Evolutionary conservation across 1,284 basidiomycete genomes (phyloP), one percentile per base, ranked within the genome.

Genomic region (Tetrapyrgos nigripes): DNA sequence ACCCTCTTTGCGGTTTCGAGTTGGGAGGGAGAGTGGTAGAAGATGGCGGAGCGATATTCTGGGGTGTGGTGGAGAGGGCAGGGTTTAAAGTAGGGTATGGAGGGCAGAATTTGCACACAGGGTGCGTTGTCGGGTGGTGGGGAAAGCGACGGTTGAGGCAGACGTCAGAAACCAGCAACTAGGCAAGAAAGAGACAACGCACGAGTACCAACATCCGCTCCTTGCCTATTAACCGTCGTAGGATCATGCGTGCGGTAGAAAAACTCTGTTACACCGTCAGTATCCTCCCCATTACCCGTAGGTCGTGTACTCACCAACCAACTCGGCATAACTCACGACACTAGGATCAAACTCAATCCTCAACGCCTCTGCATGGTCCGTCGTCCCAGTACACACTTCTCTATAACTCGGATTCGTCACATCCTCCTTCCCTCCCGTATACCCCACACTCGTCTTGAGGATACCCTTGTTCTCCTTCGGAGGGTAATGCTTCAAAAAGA

Each of bases 21-120:
- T 75, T 99, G 97, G 68, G 93, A 91, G 1, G 85, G 80, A 1
- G 86, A 84, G 68, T 93, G 81, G 43, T 87, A 91, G 77, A 96
- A 98, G 72, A 99, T 96, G 23, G 88, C 94, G 3, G 94, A 96
- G 54, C 97, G 92, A 76, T 98, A 98, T 75, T 98, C 93, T 92
- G 73, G 50, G 11, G n/a, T 28, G 28, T n/a, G n/a, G n/a, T n/a
- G n/a, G n/a, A n/a, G n/a, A n/a, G n/a, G n/a, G n/a, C n/a, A n/a
- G n/a, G n/a, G n/a, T n/a, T n/a, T n/a, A n/a, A n/a, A n/a, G n/a
- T n/a, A n/a, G n/a, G n/a, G 28, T 47, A 47, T 31, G 55, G n/a
- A n/a, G n/a, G n/a, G n/a, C n/a, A n/a, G n/a, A n/a, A n/a, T n/a
- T n/a, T n/a, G n/a, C n/a, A n/a, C n/a, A n/a, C n/a, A n/a, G n/a